Percentiles rank a stretch among this genome's conserved stretches.
Evolutionary conservation across 2,329 filamentous ascomycete genomes (phyloP).

Genomic region (Dryadomyces quercivorus): DNA sequence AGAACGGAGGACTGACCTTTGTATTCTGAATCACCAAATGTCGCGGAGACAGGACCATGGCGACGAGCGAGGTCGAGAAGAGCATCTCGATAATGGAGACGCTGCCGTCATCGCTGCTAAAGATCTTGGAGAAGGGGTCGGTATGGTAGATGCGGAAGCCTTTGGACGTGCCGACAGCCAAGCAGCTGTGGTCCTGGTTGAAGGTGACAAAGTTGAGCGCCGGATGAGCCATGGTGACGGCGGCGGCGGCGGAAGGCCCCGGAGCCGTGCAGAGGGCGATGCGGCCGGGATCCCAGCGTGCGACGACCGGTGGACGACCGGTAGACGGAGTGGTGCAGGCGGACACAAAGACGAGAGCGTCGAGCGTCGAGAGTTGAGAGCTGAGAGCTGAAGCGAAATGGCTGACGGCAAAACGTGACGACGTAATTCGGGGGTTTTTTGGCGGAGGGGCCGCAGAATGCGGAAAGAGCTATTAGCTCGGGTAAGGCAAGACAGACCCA

Average conservation of each 20-base stretch:
- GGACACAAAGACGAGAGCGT: too few relatives aligned
- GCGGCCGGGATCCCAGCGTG: neutral
- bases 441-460: neutral
- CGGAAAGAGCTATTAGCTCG: too few relatives aligned
- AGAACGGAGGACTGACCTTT: slow-evolving; percentile 65
- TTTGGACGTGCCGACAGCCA: slow-evolving; percentile 87
- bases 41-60: slow-evolving; percentile 80
- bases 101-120: slow-evolving; percentile 87
- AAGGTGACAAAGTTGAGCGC: slow-evolving; percentile 97
- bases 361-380: too few relatives aligned
- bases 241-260: slow-evolving; percentile 7
- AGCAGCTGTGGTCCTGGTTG: slow-evolving; percentile 96
- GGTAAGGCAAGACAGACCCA: too few relatives aligned
- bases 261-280: neutral
- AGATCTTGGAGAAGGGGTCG: slow-evolving; percentile 90
- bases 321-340: too few relatives aligned
- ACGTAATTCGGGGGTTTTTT: neutral
- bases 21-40: slow-evolving; percentile 96
- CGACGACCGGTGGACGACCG: slow-evolving; percentile 1
- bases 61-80: slow-evolving; percentile 93
- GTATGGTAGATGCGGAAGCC: slow-evolving; percentile 96
- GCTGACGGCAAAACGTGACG: neutral
- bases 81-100: slow-evolving; percentile 97
- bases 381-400: too few relatives aligned
- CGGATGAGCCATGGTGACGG: slow-evolving; percentile 47